Evolutionary conservation across 1,139 yeast genomes (phyloP).

Genomic region (Diutina ranongensis): DNA sequence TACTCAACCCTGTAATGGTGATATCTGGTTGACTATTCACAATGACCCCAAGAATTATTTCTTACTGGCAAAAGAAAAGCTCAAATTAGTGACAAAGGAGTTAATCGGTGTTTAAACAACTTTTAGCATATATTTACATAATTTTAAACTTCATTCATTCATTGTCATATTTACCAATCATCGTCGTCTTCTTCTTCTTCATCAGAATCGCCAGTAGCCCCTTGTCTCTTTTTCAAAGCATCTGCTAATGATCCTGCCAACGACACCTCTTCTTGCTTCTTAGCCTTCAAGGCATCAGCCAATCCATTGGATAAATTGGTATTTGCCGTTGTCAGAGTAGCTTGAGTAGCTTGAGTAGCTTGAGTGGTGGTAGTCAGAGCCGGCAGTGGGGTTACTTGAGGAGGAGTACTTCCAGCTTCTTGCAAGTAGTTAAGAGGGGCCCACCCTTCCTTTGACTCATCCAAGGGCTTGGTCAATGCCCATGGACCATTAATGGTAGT

Average conservation of each 20-base stretch:
- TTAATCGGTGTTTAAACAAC: too few species aligned
- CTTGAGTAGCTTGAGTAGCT: conserved; percentile 22
- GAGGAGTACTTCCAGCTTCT: conserved; percentile 16
- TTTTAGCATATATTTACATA: too few species aligned
- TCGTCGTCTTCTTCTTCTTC: conserved; percentile 73
- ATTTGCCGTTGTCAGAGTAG: background rate
- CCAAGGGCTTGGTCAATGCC: conserved; percentile 77
- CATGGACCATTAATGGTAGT: conserved; percentile 69
- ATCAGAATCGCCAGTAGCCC: conserved; percentile 60
- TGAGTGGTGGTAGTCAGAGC: conserved; percentile 13
- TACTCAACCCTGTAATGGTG: background rate
- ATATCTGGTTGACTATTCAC: background rate
- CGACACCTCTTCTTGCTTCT: conserved; percentile 49
- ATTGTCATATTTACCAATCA: background rate
- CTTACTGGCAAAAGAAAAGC: background rate
- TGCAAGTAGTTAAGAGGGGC: conserved; percentile 88
- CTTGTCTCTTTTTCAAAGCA: conserved; percentile 77
- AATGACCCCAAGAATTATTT: background rate
- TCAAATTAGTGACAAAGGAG: background rate
- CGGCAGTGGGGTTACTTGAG: conserved; percentile 9
- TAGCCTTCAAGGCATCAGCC: conserved; percentile 64
- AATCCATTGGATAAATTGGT: conserved; percentile 37
- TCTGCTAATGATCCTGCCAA: conserved; percentile 85
- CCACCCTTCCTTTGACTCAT: conserved; percentile 86
- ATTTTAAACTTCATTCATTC: too few species aligned